Base-by-base conservation (phyloP, 2,329 filamentous ascomycete genomes). In the Gaeumannomyces sp. region DNA sequence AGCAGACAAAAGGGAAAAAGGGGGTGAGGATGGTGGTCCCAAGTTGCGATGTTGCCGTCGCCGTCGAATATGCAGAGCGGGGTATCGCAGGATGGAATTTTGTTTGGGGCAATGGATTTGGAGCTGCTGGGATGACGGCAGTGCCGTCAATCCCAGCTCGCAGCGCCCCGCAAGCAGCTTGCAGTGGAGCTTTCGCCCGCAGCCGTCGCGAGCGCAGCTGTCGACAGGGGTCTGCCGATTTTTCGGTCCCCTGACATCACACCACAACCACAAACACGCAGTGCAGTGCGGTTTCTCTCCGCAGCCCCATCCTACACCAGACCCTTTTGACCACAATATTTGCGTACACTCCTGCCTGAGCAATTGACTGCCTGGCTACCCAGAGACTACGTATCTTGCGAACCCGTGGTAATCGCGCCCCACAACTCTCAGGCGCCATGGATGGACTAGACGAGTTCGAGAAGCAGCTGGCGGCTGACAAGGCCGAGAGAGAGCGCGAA, bases 381-480 rank as follows among this genome's bases (percentile, higher is more conserved):
- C 14, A 19, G 14, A 38, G 35, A 19, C 4, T 11, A 19, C 7
- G 33, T 7, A 33, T 33, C 8, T 33, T 33, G 8, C 38, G 38
- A 19, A 45, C 38, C 33, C 38, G 38, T 6, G 38, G 38, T 19
- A 4, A 45, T 19, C 38, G 14, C 2, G 16, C 38, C 19, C 38
- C n/a, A 22, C 45, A 56, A 1, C 16, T 28, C n/a, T 35, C 16
- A 2, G 28, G 6, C 14, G 53, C 35, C 59, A 71, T 71, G 69
- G 70, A 70, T 53, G 68, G 73, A 45, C 69, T 76, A 1, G 72
- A 75, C 27, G 74, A 73, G 8, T 76, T 76, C 68, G 78, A 75
- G 72, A 81, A 71, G 72, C 67, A 72, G 68, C 76, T 72, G 70
- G 77, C 73, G 71, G 78, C 61, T 25, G 75, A 74, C 66, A 78